Evolutionary conservation across 371 early-diverging fungal species (phyloP).

Genomic region (Haplosporangium sp.): DNA sequence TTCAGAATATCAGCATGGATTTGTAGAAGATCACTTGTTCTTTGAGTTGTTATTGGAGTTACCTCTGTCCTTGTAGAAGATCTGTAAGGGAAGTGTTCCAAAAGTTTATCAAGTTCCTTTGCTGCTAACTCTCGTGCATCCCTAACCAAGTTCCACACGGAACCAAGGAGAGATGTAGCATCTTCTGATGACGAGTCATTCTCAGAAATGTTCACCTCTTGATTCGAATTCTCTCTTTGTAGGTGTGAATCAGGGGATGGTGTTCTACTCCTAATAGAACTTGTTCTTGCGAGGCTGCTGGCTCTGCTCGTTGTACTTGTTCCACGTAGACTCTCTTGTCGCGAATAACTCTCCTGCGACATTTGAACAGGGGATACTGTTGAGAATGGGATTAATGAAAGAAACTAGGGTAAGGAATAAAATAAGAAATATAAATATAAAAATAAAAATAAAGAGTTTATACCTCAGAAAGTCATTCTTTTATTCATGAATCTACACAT

Average conservation of each 20-base stretch:
- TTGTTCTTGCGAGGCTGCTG: constrained; percentile 2
- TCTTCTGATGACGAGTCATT: constrained; percentile 1
- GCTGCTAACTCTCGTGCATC: constrained; percentile 41
- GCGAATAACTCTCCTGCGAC: constrained; percentile 13
- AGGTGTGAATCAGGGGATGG: neutral
- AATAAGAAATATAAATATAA: too few species aligned
- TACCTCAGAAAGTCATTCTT: too few species aligned
- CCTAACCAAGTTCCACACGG: constrained; percentile 46
- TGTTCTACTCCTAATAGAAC: neutral
- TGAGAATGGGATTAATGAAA: neutral
- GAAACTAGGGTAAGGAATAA: too few species aligned
- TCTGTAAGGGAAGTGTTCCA: constrained; percentile 43
- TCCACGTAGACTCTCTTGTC: neutral
- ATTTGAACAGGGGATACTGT: neutral
- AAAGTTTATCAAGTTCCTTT: constrained; percentile 39
- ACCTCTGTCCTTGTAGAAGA: constrained; percentile 14
- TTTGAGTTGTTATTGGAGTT: neutral
- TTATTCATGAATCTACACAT: too few species aligned
- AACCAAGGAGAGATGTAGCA: constrained; percentile 32
- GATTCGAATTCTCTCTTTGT: neutral
- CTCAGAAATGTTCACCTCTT: neutral
- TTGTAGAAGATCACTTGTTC: neutral
- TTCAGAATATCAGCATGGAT: neutral
- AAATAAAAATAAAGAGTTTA: neutral
- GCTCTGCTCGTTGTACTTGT: neutral